These are phyloP conservation scores for Diphasiastrum complanatum DNA, from an alignment of 83 land plant genomes.

Conservation along the genomic window DNA sequence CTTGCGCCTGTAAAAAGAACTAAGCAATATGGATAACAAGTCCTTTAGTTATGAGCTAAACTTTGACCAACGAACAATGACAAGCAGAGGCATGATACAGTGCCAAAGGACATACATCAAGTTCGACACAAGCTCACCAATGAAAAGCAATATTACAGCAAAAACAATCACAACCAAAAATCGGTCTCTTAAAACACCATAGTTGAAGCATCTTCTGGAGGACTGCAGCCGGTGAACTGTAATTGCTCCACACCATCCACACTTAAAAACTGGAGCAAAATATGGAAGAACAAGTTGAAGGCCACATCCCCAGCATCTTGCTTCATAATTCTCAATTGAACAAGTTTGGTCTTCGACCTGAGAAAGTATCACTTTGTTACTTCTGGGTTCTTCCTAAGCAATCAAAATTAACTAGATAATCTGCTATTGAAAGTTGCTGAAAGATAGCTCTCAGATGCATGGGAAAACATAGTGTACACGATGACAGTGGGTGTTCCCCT, in stretches of 20 bases:
- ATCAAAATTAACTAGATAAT: too few species aligned
- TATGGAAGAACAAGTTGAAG: conserved; percentile 52
- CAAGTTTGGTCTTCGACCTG: too few species aligned
- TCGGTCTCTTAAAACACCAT: conserved; percentile 48
- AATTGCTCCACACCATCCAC: conserved; percentile 99
- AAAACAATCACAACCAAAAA: conserved; percentile 45
- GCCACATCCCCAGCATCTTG: conserved; percentile 96
- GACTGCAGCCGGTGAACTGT: conserved; percentile 42
- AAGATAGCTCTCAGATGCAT: too few species aligned
- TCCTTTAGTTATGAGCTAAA: too few species aligned
- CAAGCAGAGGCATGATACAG: not conserved
- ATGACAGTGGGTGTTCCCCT: too few species aligned
- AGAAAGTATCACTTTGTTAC: too few species aligned
- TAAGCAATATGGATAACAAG: too few species aligned
- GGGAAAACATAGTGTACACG: too few species aligned
- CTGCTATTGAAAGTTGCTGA: too few species aligned
- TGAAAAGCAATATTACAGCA: conserved; percentile 47
- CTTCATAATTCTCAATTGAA: conserved; percentile 26
- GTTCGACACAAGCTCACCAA: conserved; percentile 37
- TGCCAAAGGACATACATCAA: not conserved
- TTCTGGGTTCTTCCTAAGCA: too few species aligned
- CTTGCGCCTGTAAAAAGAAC: too few species aligned
- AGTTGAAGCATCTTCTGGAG: conserved; percentile 25
- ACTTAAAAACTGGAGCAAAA: conserved; percentile 64
- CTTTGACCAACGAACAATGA: not conserved